phyloP scores from a whole-genome alignment of 768 basidiomycete genomes.

The Boletus pseudopeckii region DNA sequence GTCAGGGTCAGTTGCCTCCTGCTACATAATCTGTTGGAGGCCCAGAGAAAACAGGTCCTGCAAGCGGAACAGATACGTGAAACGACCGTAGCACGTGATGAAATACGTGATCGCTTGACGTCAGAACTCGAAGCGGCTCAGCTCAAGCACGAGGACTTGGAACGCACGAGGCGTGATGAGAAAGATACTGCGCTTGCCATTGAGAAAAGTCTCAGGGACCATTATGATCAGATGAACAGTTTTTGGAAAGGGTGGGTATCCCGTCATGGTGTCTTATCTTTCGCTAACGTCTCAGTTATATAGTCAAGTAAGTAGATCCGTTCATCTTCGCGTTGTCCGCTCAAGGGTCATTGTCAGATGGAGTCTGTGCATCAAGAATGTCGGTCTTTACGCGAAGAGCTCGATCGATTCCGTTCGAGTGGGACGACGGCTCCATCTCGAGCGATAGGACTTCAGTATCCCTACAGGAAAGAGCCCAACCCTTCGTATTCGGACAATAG shows the following conservation, averaged over 20 bases:
- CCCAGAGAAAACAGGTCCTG: slow-evolving; percentile 40
- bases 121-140: slow-evolving; percentile 37
- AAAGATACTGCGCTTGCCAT: slow-evolving; percentile 48
- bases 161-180: slow-evolving; percentile 44
- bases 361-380: slow-evolving; percentile 26
- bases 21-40: slow-evolving; percentile 49
- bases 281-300: slow-evolving; percentile 21
- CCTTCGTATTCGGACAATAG: slow-evolving; percentile 15
- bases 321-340: neutral
- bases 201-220: slow-evolving; percentile 53
- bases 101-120: slow-evolving; percentile 29
- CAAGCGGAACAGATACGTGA: slow-evolving; percentile 33
- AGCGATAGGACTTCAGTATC: slow-evolving; percentile 21
- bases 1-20: slow-evolving; percentile 48
- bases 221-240: slow-evolving; percentile 44
- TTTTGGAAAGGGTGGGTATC: slow-evolving; percentile 38
- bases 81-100: slow-evolving; percentile 31
- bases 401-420: slow-evolving; percentile 20
- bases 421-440: slow-evolving; percentile 12
- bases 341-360: slow-evolving; percentile 15
- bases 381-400: slow-evolving; percentile 28
- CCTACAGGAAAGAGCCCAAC: slow-evolving; percentile 23
- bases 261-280: slow-evolving; percentile 5
- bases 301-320: slow-evolving; percentile 34
- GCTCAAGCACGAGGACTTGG: slow-evolving; percentile 40